Percentiles rank a stretch among this genome's conserved stretches.
These are phyloP conservation scores for Phaseolus lunatus DNA, from an alignment of 306 rosid species.

Conservation along the genomic window DNA sequence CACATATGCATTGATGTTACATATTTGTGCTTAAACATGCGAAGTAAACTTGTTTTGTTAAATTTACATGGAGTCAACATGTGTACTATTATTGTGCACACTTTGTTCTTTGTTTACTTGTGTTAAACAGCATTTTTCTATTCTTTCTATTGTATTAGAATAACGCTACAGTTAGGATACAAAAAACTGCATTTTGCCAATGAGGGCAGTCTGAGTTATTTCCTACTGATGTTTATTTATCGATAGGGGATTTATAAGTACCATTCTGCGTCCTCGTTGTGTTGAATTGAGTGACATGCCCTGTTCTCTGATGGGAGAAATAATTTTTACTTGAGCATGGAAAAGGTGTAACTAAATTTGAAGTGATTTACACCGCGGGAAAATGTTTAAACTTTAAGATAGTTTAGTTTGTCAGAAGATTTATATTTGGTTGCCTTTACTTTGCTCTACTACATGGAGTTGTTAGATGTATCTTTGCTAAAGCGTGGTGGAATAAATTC, in stretches of 20 bases:
- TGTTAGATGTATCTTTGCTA: not conserved
- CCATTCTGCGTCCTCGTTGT: no score
- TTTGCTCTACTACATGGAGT: not conserved
- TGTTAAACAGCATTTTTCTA: not conserved
- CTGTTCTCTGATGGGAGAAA: no score
- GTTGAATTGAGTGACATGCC: no score
- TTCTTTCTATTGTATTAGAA: no score
- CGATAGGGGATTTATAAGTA: no score
- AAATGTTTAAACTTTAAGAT: not conserved
- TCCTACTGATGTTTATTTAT: no score
- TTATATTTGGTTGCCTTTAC: not conserved
- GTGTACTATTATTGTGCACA: not conserved
- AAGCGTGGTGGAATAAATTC: not conserved
- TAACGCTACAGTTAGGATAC: no score
- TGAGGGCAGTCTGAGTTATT: no score
- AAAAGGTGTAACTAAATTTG: not conserved
- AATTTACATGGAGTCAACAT: not conserved
- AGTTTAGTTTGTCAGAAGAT: not conserved
- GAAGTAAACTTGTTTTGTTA: not conserved
- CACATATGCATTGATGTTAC: not conserved
- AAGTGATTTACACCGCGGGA: not conserved
- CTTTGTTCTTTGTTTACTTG: not conserved
- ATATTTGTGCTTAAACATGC: not conserved
- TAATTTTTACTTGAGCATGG: not conserved
- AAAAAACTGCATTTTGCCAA: no score